These are phyloP conservation scores for Fragilariopsis cylindrus DNA, from an alignment of 108 stramenopile species.

Conservation along the genomic window DNA sequence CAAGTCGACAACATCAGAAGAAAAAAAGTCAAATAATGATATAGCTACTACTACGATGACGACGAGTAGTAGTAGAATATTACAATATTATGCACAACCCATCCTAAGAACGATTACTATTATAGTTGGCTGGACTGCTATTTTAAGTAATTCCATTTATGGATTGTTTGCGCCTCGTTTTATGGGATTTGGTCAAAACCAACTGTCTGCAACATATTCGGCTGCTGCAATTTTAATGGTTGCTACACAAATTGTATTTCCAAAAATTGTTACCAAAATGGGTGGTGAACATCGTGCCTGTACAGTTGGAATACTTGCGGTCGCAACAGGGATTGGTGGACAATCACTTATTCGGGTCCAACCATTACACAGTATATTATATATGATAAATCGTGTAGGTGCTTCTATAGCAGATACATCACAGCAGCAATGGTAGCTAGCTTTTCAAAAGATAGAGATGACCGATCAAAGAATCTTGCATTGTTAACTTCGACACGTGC, in stretches of 20 bases:
- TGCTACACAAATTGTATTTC: constrained; percentile 29
- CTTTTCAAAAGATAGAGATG: constrained; percentile 18
- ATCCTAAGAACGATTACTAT: constrained; percentile 31
- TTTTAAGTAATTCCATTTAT: constrained; percentile 28
- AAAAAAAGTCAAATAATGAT: neutral
- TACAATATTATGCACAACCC: constrained; percentile 10
- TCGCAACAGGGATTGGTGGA: constrained; percentile 20
- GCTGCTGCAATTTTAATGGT: constrained; percentile 26
- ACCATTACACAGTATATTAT: constrained; percentile 30
- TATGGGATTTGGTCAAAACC: constrained; percentile 28
- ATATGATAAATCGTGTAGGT: constrained; percentile 32
- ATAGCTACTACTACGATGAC: no score
- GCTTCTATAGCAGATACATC: constrained; percentile 35
- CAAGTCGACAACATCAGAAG: neutral
- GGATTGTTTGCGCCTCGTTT: constrained; percentile 37
- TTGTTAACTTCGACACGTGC: constrained; percentile 35
- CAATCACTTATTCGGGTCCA: constrained; percentile 24
- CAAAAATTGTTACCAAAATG: constrained; percentile 12
- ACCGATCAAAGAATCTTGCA: constrained; percentile 27
- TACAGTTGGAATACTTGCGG: constrained; percentile 18
- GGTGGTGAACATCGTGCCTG: constrained; percentile 28
- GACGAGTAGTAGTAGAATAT: no score
- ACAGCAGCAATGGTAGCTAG: constrained; percentile 40
- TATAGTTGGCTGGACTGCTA: constrained; percentile 34
- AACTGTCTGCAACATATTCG: constrained; percentile 26